A percentile compares a stretch with the other conserved stretches of the same genome.
phyloP scores from a whole-genome alignment of 371 early-diverging fungal genomes.

The Apophysomyces elegans region DNA sequence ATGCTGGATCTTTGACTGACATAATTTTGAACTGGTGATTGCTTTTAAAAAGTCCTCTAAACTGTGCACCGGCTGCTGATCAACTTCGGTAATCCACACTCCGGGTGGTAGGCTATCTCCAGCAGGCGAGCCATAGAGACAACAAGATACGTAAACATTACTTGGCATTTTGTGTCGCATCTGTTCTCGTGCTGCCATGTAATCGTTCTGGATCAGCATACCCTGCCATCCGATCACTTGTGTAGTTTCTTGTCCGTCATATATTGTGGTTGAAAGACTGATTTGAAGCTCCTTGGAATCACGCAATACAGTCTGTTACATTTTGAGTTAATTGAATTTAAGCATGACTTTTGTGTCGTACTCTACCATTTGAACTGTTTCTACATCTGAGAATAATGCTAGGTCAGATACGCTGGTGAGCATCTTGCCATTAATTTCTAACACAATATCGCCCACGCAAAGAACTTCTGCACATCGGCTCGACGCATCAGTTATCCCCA shows the following conservation, averaged over 20 bases:
- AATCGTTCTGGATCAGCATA: slow-evolving; percentile 77
- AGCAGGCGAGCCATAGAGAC: slow-evolving; percentile 73
- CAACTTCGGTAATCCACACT: slow-evolving; percentile 73
- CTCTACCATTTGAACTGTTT: slow-evolving; percentile 43
- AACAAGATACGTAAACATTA: slow-evolving; percentile 75
- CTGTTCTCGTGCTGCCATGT: slow-evolving; percentile 83
- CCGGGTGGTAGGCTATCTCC: slow-evolving; percentile 61
- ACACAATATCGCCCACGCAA: slow-evolving; percentile 79
- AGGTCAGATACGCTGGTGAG: slow-evolving; percentile 70
- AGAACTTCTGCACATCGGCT: slow-evolving; percentile 63
- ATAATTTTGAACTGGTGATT: slow-evolving; percentile 26
- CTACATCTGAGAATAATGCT: slow-evolving; percentile 30
- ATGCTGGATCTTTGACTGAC: not conserved
- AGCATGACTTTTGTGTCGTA: not conserved
- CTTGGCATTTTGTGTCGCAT: slow-evolving; percentile 63
- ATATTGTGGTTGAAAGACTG: slow-evolving; percentile 56
- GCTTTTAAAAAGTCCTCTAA: slow-evolving; percentile 51
- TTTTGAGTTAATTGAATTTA: not conserved
- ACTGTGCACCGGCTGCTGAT: slow-evolving; percentile 42
- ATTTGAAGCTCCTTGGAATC: slow-evolving; percentile 55
- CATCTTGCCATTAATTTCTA: slow-evolving; percentile 70
- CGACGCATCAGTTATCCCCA: slow-evolving; percentile 60
- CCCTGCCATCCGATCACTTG: slow-evolving; percentile 86
- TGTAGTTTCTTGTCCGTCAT: slow-evolving; percentile 60
- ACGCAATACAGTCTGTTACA: slow-evolving; percentile 55